Base-by-base conservation (phyloP, 129 eudicot species). In the Kitagawia praeruptora region DNA sequence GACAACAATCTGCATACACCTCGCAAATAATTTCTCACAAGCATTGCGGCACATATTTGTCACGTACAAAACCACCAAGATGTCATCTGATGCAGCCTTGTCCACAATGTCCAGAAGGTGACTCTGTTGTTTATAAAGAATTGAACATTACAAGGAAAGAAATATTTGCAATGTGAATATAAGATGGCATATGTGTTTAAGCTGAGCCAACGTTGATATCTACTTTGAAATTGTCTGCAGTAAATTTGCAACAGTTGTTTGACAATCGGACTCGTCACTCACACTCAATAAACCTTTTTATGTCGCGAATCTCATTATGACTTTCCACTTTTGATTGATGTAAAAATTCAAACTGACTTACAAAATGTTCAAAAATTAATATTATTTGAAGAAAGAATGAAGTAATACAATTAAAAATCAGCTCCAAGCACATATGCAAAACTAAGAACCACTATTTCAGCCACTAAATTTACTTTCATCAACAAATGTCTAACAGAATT, bases 31-130 rank as follows among this genome's bases (percentile, higher is more conserved):
- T 71, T 85, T 85, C 67, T 90, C 85, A 18, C 99, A 92, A 21
- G 83, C 84, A 79, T 81, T 84, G 67, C 95, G 85, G 80, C 97
- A 96, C 14, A 83, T 82, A 83, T 85, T 87, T 84, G 97, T 93
- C 49, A 92, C 89, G 44, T 91, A 90, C 77, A 96, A 81, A 80
- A 96, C 89, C 84, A 92, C 82, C 80, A 90, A 76, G 75, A 90
- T 79, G 79, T 96, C 99, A 80, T 96, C 99, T 8, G 83, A 81
- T 42, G 85, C 81, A 48, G 90, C 93, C 84, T 92, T 92, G 81
- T 90, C 96, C 77, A 92, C 86, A 82, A 90, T 77, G 75, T 89
- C 88, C 53, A 90, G 79, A 31, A 92, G 81, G 71, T 85, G 90
- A 51, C 87, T 86, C 99, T 96, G 87, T 78, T 87, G 74, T 74